Evolutionary conservation across 345 rosid genomes (phyloP).

Genomic region (Salix brachista): DNA sequence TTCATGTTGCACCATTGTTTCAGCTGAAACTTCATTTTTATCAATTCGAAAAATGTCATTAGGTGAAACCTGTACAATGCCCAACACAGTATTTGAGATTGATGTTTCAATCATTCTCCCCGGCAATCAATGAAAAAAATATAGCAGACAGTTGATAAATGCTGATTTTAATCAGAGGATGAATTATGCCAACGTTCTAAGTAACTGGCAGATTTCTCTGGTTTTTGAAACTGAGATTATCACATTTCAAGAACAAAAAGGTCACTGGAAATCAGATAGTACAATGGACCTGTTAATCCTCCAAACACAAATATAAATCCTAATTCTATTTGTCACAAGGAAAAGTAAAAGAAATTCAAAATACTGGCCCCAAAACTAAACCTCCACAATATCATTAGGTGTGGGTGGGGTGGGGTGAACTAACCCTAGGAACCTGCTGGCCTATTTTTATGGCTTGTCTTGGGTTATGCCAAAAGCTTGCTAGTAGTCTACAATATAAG

Average conservation of each 20-base stretch:
- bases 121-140: neutral
- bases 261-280: neutral
- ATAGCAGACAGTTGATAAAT: neutral
- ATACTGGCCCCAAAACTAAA: neutral
- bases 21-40: conserved; percentile 48
- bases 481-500: neutral
- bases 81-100: conserved; percentile 9
- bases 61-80: conserved; percentile 68
- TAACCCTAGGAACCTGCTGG: neutral
- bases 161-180: neutral
- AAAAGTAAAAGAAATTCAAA: neutral
- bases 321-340: neutral
- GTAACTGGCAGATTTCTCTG: neutral
- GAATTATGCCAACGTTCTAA: neutral
- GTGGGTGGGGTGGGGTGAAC: neutral
- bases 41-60: conserved; percentile 60
- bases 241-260: neutral
- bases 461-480: neutral
- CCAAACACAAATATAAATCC: neutral
- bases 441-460: neutral
- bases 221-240: neutral
- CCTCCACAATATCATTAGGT: neutral
- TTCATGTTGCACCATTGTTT: conserved; percentile 33
- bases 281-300: neutral
- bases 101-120: neutral